Conservation (phyloP, 2,329 filamentous ascomycete genomes). For the Sporothrix humicola region DNA sequence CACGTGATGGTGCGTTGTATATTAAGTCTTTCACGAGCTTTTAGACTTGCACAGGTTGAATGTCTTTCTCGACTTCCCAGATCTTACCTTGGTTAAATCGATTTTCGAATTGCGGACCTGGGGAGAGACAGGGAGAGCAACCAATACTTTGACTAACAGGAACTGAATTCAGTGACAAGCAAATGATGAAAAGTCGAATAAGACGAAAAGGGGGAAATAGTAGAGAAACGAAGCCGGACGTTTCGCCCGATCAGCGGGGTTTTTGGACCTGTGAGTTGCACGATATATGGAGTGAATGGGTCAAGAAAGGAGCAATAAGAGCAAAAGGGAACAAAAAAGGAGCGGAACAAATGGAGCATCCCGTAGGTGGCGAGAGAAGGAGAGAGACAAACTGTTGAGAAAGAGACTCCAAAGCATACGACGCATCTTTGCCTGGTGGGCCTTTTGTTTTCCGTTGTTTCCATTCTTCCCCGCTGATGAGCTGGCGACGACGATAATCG, state of each 20-base stretch:
- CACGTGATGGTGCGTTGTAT: neutral
- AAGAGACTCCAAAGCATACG: neutral
- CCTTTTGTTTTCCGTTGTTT: neutral
- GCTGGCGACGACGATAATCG: neutral
- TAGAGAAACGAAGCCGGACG: neutral
- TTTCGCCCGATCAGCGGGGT: neutral
- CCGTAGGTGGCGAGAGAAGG: neutral
- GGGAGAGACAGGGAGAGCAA: neutral
- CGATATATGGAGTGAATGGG: neutral
- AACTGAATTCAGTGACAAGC: neutral
- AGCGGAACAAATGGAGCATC: neutral
- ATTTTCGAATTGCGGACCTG: neutral
- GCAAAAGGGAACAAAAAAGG: neutral
- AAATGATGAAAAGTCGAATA: neutral
- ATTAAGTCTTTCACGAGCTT: neutral
- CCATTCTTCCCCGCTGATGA: neutral
- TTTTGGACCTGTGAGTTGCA: neutral
- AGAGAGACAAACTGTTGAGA: too few relatives aligned
- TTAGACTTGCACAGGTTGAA: too few relatives aligned
- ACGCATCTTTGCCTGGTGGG: neutral
- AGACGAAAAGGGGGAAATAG: neutral
- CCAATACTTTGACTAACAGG: constrained; percentile 14
- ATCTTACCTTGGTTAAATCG: neutral
- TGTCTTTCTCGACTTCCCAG: neutral
- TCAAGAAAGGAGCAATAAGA: neutral